Conservation (phyloP, 495 filamentous ascomycete species). For the Talaromyces wortmannii region DNA sequence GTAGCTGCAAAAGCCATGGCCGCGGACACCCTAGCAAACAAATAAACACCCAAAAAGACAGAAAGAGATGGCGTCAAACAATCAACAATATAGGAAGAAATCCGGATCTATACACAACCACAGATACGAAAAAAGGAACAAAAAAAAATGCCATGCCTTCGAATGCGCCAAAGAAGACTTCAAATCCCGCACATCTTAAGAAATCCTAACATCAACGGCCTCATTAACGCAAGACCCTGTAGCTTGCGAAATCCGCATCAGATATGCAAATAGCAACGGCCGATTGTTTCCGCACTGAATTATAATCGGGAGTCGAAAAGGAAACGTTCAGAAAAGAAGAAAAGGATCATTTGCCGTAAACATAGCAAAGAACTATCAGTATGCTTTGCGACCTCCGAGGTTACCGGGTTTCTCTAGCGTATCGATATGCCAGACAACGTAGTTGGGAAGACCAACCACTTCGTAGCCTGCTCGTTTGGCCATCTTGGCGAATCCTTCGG, state of each 20-base stretch:
- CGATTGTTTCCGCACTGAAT: too few relatives aligned
- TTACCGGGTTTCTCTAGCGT: slow-evolving; percentile 97
- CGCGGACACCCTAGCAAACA: too few relatives aligned
- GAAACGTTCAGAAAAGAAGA: neutral
- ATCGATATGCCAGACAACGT: slow-evolving; percentile 98
- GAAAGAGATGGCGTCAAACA: neutral
- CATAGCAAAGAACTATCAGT: slow-evolving; percentile 13
- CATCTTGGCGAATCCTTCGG: slow-evolving; percentile 98
- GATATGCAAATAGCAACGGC: neutral
- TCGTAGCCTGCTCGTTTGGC: slow-evolving; percentile 93
- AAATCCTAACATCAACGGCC: neutral
- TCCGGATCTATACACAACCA: neutral
- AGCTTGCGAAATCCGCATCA: neutral
- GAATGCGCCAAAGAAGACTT: neutral
- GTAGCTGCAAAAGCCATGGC: too few relatives aligned
- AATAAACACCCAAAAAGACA: neutral
- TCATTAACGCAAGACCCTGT: neutral
- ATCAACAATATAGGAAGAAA: neutral
- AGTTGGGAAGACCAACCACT: slow-evolving; percentile 90
- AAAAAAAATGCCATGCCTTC: neutral
- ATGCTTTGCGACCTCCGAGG: slow-evolving; percentile 34
- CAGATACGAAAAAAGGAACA: neutral
- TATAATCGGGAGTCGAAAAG: neutral
- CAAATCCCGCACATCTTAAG: neutral
- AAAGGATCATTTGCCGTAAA: neutral